Percentiles rank a stretch among this genome's conserved stretches.
Evolutionary conservation across 352 stramenopile genomes (phyloP).

Genomic region (Globisporangium canariense): DNA sequence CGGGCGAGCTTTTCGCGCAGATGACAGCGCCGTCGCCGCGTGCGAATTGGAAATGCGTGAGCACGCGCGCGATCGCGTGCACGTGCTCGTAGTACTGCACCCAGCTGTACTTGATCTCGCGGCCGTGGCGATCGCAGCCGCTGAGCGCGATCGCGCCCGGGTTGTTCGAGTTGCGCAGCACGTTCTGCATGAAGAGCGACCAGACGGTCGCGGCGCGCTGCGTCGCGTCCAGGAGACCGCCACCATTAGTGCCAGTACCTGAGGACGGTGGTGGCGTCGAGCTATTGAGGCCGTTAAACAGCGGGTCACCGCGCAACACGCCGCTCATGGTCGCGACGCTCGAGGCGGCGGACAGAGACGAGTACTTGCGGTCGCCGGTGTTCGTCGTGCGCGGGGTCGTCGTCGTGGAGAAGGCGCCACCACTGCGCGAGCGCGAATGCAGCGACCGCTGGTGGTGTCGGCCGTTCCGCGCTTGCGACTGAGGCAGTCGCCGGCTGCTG

Average conservation of each 20-base stretch:
- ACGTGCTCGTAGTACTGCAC: constrained; percentile 29
- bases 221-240: constrained; percentile 10
- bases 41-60: constrained; percentile 53
- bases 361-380: constrained; percentile 12
- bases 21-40: constrained; percentile 60
- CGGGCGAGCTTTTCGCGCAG: constrained; percentile 34
- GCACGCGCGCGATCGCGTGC: constrained; percentile 32
- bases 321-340: constrained; percentile 8
- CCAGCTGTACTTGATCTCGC: constrained; percentile 29
- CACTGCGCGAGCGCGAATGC: constrained; percentile 13
- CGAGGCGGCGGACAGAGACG: constrained; percentile 3
- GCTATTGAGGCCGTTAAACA: background rate
- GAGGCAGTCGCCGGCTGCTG: background rate
- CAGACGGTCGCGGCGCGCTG: constrained; percentile 10
- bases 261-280: background rate
- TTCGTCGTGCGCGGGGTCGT: background rate
- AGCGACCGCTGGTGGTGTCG: background rate
- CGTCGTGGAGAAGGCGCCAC: background rate
- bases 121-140: constrained; percentile 2
- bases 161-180: constrained; percentile 15
- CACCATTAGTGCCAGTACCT: background rate
- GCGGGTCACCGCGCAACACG: constrained; percentile 6
- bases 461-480: background rate
- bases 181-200: constrained; percentile 18
- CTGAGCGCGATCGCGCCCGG: constrained; percentile 16